These are phyloP conservation scores for Rhynchospora breviuscula DNA, from an alignment of 176 grass and related monocot genomes.

Conservation along the genomic window DNA sequence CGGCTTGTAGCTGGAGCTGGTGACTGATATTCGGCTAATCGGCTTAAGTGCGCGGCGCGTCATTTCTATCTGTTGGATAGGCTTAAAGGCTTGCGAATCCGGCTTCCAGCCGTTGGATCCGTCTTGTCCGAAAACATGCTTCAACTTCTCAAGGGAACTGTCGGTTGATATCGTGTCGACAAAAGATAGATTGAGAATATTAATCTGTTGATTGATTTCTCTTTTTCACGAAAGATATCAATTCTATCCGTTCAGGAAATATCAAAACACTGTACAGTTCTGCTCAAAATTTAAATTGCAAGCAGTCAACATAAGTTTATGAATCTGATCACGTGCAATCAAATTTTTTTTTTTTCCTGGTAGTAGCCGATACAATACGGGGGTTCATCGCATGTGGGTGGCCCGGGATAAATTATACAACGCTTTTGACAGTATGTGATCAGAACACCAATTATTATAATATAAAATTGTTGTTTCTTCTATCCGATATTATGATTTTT, in stretches of 20 bases:
- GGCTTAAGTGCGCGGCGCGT: neutral
- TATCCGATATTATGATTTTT: neutral
- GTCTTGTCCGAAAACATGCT: neutral
- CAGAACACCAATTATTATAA: neutral
- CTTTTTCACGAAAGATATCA: neutral
- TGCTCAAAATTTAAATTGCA: neutral
- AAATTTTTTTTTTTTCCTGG: neutral
- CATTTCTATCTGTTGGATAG: neutral
- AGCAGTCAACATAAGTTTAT: neutral
- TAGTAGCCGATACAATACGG: neutral
- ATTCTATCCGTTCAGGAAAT: neutral
- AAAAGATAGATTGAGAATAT: neutral
- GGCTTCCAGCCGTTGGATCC: slow-evolving; percentile 3
- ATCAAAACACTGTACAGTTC: neutral
- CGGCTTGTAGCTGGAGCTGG: neutral
- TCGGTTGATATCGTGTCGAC: neutral
- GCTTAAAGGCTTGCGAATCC: neutral
- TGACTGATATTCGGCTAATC: neutral
- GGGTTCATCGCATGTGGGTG: neutral
- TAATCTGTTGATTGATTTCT: neutral
- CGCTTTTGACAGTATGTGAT: too few relatives aligned
- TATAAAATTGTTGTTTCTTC: neutral
- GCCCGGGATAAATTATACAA: neutral
- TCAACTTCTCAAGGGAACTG: neutral
- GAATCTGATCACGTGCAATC: neutral